phyloP scores from a whole-genome alignment of 805 yeast species.

The Wickerhamiella sorbophila region DNA sequence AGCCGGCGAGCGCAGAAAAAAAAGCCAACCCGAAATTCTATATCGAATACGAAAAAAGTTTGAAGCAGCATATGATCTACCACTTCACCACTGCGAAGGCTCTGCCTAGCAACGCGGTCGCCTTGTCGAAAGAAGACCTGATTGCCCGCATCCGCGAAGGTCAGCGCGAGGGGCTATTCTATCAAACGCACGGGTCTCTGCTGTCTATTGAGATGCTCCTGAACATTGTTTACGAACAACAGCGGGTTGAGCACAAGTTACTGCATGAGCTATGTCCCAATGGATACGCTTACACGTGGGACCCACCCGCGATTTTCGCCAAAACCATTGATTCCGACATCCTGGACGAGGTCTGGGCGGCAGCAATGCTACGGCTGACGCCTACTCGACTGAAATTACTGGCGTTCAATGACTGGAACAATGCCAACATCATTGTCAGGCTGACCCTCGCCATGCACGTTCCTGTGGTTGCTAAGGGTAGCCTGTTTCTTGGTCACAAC shows the following conservation, averaged over 20 bases:
- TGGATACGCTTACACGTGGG: slow-evolving; percentile 16
- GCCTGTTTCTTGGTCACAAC: not conserved
- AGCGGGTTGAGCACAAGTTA: slow-evolving; percentile 7
- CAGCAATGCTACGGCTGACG: slow-evolving; percentile 7
- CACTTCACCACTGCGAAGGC: slow-evolving; percentile 1
- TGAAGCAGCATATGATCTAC: slow-evolving; percentile 9
- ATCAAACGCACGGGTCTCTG: slow-evolving; percentile 1
- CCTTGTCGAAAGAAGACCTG: not conserved
- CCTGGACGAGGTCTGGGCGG: slow-evolving; percentile 12
- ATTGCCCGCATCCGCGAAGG: not conserved
- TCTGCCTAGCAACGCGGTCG: slow-evolving; percentile 1
- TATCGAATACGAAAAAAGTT: slow-evolving; percentile 6
- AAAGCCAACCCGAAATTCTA: not conserved
- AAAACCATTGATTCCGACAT: slow-evolving; percentile 5
- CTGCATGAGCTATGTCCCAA: not conserved
- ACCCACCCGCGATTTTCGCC: slow-evolving; percentile 17
- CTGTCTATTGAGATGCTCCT: slow-evolving; percentile 10
- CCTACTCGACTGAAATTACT: slow-evolving; percentile 5
- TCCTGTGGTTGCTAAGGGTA: slow-evolving; percentile 1
- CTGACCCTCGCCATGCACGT: not conserved
- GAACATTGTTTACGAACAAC: slow-evolving; percentile 8
- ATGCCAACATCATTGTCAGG: slow-evolving; percentile 5
- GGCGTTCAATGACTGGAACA: slow-evolving; percentile 15
- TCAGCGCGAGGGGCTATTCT: not conserved
- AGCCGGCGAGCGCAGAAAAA: slow-evolving; percentile 3